Evolutionary conservation across 169 alveolate genomes (phyloP), one percentile per base, ranked within the genome.

Genomic region (Plasmodium gaboni): DNA sequence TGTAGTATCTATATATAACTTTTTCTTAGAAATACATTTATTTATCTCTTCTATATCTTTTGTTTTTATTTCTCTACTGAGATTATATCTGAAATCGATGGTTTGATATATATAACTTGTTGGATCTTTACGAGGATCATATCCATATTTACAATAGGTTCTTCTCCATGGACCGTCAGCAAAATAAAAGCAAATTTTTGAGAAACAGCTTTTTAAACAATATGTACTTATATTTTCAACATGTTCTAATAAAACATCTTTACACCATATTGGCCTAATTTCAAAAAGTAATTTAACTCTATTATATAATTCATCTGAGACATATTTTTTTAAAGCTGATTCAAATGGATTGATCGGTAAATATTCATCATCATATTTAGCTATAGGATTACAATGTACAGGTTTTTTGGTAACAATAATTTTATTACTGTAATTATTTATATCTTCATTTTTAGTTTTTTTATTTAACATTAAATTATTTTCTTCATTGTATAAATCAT

Each of bases 91-190:
- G 63, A 92, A 92, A 65, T 92, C 95, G 55, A 92, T 53, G 5
- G 95, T 92, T 70, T 92, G 95, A 48, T 92, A 92, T n/a, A 88
- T 87, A 74, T 92, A 88, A 42, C 94, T 88, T 50, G 89, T 68
- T 6, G 93, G 89, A 38, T 92, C 93, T 10, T 87, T 92, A 63
- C 95, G 87, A 19, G 95, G 95, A 48, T 92, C 95, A 61, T 92
- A 92, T 2, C 95, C 95, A 44, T 88, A 73, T 74, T 90, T 87
- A 63, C 95, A 92, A n/a, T 88, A 78, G 42, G 94, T 88, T 26
- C 94, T 92, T 59, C 95, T 92, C 95, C 95, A 92, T 10, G 95
- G 95, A 3, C 95, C 95, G 24, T 92, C 92, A 53, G 93, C 76
- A 67, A 92, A 88, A 50, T 92, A 88, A 69, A 88, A 92, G 65